These are phyloP conservation scores for Lachnellula subtilissima DNA, from an alignment of 2,329 filamentous ascomycete species.

Conservation along the genomic window DNA sequence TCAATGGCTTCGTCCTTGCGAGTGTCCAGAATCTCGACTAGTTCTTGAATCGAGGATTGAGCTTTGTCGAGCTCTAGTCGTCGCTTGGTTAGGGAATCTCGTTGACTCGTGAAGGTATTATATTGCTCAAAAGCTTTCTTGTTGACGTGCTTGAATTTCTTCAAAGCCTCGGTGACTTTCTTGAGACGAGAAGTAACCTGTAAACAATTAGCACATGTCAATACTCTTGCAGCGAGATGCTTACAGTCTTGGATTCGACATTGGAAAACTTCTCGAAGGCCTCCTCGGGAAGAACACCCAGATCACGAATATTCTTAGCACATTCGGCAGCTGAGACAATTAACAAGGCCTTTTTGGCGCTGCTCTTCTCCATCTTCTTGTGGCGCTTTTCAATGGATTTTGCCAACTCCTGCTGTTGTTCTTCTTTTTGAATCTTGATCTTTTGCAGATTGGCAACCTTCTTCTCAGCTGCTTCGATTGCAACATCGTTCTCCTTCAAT, in stretches of 20 bases:
- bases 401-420: conserved; percentile 70
- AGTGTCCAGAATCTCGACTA: conserved; percentile 88
- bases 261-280: conserved; percentile 87
- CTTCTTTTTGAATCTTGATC: conserved; percentile 59
- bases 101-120: conserved; percentile 90
- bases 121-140: conserved; percentile 99
- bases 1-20: conserved; percentile 98
- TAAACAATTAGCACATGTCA: conserved; percentile 2
- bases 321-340: conserved; percentile 74
- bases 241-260: conserved; percentile 71
- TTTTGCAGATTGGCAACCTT: conserved; percentile 35
- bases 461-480: conserved; percentile 54
- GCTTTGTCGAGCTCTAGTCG: conserved; percentile 83
- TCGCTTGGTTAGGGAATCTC: conserved; percentile 79
- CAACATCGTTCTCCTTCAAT: conserved; percentile 68
- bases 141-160: conserved; percentile 97
- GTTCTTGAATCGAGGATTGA: conserved; percentile 81
- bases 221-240: conserved; percentile 24
- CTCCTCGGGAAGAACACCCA: conserved; percentile 90
- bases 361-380: conserved; percentile 85
- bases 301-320: conserved; percentile 81
- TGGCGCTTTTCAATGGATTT: conserved; percentile 78
- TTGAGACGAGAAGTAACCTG: conserved; percentile 55
- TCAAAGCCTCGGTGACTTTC: conserved; percentile 86
- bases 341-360: conserved; percentile 79